Base-by-base conservation (phyloP, 2,329 filamentous ascomycete genomes). In the Beauveria asiatica region DNA sequence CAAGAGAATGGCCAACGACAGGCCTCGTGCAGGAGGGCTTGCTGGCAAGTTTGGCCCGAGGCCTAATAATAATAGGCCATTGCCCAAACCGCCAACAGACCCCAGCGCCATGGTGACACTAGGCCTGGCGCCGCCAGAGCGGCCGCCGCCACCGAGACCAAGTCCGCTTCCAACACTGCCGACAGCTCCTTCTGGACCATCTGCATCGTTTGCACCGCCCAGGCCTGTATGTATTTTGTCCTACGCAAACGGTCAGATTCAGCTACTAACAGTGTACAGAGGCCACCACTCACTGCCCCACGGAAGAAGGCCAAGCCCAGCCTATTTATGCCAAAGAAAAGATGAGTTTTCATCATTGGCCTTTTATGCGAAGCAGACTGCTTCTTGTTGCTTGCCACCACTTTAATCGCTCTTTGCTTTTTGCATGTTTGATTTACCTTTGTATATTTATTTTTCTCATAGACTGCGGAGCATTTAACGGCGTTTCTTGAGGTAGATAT, bases 81-180 rank as follows among this genome's bases (percentile, higher is more conserved):
- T 66, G 9, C 62, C 65, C 4, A 69, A 69, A 59, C 65, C 67
- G n/a, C 72, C 73, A n/a, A 71, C 69, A 30, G 80, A 83, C 58
- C 80, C 80, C 2, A 80, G 80, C 2, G 80, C 79, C 19, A 79
- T 82, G 78, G 75, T 78, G 60, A 76, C 79, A 21, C 70, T 82
- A 50, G 79, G 79, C 7, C 68, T 83, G 63, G 72, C 68, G 11
- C 78, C 79, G 23, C 78, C 78, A 7, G 73, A 76, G 62, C 71
- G 77, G 42, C 74, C 75, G 49, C 73, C 74, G 3, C 67, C 74
- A 30, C 65, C 62, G 5, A 64, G 59, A 23, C 53, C 62, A 48
- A 57, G 46, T 17, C 9, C 21, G 1, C 42, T 60, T 6, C 49
- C 39, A 37, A 64, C 55, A 23, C 59, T 57, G 44, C 54, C 51